Percentiles rank a stretch among this genome's conserved stretches.
Conservation (phyloP, 192 early-diverging fungal genomes). For the Linderina pennispora region DNA sequence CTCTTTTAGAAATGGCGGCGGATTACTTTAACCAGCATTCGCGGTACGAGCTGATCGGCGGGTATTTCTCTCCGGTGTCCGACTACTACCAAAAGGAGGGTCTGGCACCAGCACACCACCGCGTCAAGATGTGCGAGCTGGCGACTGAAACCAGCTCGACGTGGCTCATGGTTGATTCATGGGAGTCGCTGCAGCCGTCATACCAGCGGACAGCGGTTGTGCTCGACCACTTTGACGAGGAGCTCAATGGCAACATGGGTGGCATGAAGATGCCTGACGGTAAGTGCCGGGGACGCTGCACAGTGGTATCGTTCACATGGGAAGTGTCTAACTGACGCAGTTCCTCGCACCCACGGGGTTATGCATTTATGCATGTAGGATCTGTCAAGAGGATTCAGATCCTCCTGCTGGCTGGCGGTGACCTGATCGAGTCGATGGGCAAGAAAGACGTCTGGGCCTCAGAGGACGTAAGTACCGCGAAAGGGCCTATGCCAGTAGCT, state of each 20-base stretch:
- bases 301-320: too few species aligned
- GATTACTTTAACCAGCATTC: constrained; percentile 67
- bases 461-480: constrained; percentile 55
- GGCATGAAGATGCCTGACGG: constrained; percentile 56
- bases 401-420: constrained; percentile 93
- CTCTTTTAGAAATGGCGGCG: constrained; percentile 77
- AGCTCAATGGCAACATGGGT: constrained; percentile 70
- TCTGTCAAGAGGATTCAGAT: constrained; percentile 60
- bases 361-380: too few species aligned
- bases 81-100: constrained; percentile 93
- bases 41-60: constrained; percentile 84
- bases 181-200: constrained; percentile 76
- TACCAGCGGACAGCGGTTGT: constrained; percentile 87
- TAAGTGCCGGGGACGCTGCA: too few species aligned
- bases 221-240: constrained; percentile 89
- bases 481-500: neutral
- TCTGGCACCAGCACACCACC: constrained; percentile 76
- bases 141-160: constrained; percentile 73
- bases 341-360: too few species aligned
- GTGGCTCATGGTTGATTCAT: constrained; percentile 97
- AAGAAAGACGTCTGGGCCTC: constrained; percentile 82
- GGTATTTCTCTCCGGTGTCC: constrained; percentile 95
- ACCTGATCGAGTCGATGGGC: constrained; percentile 94
- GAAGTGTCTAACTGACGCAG: too few species aligned
- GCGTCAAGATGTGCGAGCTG: constrained; percentile 89